Percentiles rank a stretch among this genome's conserved stretches.
Evolutionary conservation across 805 yeast genomes (phyloP).

Genomic region (Kuraishia capsulata): DNA sequence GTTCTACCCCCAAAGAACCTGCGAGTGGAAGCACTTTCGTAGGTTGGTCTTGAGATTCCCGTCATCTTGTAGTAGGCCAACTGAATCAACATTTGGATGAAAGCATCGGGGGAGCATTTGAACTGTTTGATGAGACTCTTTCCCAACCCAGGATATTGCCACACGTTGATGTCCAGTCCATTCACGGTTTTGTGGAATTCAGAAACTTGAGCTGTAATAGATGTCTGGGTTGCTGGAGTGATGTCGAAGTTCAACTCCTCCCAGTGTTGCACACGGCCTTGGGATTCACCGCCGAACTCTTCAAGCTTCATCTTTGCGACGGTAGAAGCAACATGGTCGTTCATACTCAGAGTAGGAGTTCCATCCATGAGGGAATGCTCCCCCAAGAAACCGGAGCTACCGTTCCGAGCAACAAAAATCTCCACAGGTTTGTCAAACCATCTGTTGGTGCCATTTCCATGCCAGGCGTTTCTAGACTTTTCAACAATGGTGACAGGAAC

Average conservation of each 20-base stretch:
- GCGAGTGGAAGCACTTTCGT: constrained; percentile 94
- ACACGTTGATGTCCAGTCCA: constrained; percentile 66
- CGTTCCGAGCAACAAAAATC: constrained; percentile 73
- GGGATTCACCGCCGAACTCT: constrained; percentile 13
- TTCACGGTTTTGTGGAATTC: constrained; percentile 47
- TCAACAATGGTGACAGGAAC: constrained; percentile 73
- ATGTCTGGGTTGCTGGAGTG: constrained; percentile 36
- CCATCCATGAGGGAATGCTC: constrained; percentile 99
- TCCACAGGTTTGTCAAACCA: constrained; percentile 89
- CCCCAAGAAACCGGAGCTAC: constrained; percentile 86
- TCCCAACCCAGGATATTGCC: constrained; percentile 80
- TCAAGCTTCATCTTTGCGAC: constrained; percentile 28
- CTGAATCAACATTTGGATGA: constrained; percentile 83
- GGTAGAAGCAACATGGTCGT: constrained; percentile 60
- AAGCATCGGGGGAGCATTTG: constrained; percentile 90
- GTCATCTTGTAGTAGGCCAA: constrained; percentile 79
- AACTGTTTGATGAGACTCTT: constrained; percentile 76
- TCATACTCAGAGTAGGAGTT: constrained; percentile 84
- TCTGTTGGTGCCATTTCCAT: constrained; percentile 89
- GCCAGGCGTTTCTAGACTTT: constrained; percentile 83
- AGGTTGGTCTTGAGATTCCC: constrained; percentile 80
- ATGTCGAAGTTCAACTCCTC: constrained; percentile 47
- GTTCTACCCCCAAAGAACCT: constrained; percentile 86
- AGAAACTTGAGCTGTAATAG: constrained; percentile 45
- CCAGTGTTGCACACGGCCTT: constrained; percentile 10